phyloP scores from a whole-genome alignment of 2,329 filamentous ascomycete genomes.

The Ophiostoma ips region DNA sequence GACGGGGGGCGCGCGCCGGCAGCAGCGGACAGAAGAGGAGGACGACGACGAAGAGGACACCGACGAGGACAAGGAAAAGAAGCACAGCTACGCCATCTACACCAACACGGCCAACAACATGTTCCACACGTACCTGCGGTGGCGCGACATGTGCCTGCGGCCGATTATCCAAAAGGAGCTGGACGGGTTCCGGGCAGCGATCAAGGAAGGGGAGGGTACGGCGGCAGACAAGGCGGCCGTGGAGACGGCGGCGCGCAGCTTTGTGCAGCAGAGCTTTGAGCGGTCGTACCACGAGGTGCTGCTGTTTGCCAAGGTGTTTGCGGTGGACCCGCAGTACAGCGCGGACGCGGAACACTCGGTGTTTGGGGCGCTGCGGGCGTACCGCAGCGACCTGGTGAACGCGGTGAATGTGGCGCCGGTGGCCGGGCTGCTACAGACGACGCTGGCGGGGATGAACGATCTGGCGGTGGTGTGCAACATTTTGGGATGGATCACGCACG shows the following conservation, averaged over 20 bases:
- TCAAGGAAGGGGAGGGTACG: conserved; percentile 23
- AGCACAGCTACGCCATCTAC: conserved; percentile 37
- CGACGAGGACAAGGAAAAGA: conserved; percentile 4
- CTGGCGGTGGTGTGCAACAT: conserved; percentile 39
- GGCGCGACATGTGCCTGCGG: conserved; percentile 39
- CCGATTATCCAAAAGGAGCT: conserved; percentile 39
- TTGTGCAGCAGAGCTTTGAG: conserved; percentile 46
- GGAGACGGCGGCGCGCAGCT: conserved; percentile 43
- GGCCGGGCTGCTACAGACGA: conserved; percentile 33
- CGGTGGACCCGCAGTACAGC: conserved; percentile 39
- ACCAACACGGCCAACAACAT: conserved; percentile 39
- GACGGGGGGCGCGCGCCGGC: conserved; percentile 30
- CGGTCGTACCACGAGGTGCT: conserved; percentile 40
- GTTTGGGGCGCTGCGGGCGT: conserved; percentile 34
- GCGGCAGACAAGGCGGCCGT: conserved; percentile 17
- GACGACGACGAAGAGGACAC: background rate
- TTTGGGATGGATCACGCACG: conserved; percentile 43
- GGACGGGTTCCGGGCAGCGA: conserved; percentile 39
- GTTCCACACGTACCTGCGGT: conserved; percentile 38
- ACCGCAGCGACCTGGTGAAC: conserved; percentile 37
- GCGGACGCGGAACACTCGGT: conserved; percentile 28
- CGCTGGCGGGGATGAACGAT: conserved; percentile 32
- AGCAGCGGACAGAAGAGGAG: too few species aligned
- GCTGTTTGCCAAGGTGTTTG: conserved; percentile 41
- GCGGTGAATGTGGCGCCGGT: conserved; percentile 40